A percentile compares a stretch with the other conserved stretches of the same genome.
Conservation (phyloP, 202 grass and related monocot species). For the Musa balbisiana region DNA sequence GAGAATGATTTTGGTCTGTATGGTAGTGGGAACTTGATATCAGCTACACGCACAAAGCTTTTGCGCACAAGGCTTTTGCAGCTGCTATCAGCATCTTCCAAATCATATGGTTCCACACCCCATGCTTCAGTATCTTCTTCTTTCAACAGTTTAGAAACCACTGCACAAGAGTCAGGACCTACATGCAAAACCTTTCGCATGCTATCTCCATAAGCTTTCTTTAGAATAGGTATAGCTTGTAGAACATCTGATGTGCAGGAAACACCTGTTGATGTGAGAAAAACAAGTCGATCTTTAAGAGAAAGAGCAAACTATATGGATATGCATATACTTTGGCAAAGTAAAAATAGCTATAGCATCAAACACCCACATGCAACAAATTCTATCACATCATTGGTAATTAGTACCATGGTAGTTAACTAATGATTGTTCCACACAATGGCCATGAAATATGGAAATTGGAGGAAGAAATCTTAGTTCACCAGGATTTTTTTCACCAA, state of each 20-base stretch:
- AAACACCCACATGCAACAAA: not conserved
- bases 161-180: slow-evolving; percentile 79
- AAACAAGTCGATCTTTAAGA: not conserved
- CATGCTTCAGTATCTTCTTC: slow-evolving; percentile 74
- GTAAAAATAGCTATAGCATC: too few relatives aligned
- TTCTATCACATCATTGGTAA: not conserved
- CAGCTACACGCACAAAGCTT: slow-evolving; percentile 75
- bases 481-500: too few relatives aligned
- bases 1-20: slow-evolving; percentile 89
- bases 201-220: slow-evolving; percentile 69
- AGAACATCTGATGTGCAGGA: slow-evolving; percentile 83
- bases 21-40: slow-evolving; percentile 90
- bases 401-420: not conserved
- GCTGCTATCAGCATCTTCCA: slow-evolving; percentile 78
- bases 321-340: not conserved
- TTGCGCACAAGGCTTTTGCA: slow-evolving; percentile 98
- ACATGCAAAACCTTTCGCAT: slow-evolving; percentile 86
- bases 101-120: slow-evolving; percentile 95
- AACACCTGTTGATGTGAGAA: slow-evolving; percentile 36
- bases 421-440: too few relatives aligned
- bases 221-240: slow-evolving; percentile 74
- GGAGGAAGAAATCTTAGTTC: too few relatives aligned
- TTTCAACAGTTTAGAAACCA: slow-evolving; percentile 86
- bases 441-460: too few relatives aligned
- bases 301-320: not conserved